These are phyloP conservation scores for Tardiomyces blankii DNA, from an alignment of 1,139 yeast species.

Conservation along the genomic window DNA sequence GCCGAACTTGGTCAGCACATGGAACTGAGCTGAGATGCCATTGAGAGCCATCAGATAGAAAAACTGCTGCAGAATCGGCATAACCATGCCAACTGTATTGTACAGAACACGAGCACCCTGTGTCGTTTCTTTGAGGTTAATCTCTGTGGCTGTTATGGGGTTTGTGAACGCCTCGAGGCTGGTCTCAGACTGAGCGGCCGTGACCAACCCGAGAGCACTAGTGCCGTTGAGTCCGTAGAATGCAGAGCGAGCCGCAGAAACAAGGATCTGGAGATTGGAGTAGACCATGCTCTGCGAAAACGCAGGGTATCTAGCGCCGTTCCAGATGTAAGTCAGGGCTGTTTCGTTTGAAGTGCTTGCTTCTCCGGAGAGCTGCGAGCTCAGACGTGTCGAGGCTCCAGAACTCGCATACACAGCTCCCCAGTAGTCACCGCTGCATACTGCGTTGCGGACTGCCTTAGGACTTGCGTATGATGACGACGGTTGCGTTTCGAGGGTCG, in stretches of 20 bases:
- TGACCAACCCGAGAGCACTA: not conserved
- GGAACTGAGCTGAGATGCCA: constrained; percentile 9
- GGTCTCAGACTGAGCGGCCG: not conserved
- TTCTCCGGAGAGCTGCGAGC: not conserved
- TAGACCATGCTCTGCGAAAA: constrained; percentile 5
- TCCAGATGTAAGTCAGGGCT: constrained; percentile 10
- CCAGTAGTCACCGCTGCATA: not conserved
- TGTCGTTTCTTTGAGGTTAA: constrained; percentile 6
- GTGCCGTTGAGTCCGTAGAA: not conserved
- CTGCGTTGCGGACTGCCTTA: not conserved
- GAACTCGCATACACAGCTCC: not conserved
- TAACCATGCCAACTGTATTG: constrained; percentile 9
- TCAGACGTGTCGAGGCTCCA: not conserved
- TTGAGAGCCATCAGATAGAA: constrained; percentile 5
- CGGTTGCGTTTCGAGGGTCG: not conserved
- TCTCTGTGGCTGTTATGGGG: not conserved
- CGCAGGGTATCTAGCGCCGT: constrained; percentile 10
- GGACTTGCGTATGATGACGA: too few species aligned
- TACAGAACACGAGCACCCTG: constrained; percentile 7
- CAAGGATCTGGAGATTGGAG: not conserved
- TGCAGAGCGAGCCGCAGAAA: not conserved
- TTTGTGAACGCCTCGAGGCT: not conserved
- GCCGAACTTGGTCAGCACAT: constrained; percentile 2
- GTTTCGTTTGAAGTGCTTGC: constrained; percentile 1
- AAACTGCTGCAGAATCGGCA: constrained; percentile 2